Evolutionary conservation across 345 rosid species (phyloP), one percentile per base, ranked within the genome.

Genomic region (Brassica nigra): DNA sequence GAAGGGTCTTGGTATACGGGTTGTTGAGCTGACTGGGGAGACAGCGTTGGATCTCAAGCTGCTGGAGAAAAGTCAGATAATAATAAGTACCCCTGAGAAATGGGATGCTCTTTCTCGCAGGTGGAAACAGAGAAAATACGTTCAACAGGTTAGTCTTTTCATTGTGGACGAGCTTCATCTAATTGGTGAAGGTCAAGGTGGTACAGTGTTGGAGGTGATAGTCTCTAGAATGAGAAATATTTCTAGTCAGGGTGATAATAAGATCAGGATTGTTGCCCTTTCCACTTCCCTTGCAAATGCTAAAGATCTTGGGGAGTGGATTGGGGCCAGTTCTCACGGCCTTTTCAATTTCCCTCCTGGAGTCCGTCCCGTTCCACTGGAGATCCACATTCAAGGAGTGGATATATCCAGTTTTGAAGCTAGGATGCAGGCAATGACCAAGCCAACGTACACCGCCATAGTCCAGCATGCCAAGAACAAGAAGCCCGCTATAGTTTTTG

Each of bases 221-320:
- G 97, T 95, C 79, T 91, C 94, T 15, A 88, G 98, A 89, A 95
- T 95, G 98, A 89, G 97, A 73, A 90, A 90, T 57, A 90, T 95
- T 81, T 86, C 94, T 2, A 90, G 94, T 80, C 96, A 90, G 89
- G 83, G 80, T 1, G 93, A 88, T 78, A 91, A 89, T 83, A 88
- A 87, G 90, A 95, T 90, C 62, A 87, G 97, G 20, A 87, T 95
- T 75, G 96, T 93, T 83, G 98, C 96, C 30, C 82, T 95, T 47
- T 95, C 99, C 44, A 90, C 99, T 77, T 95, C 99, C 52, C 97
- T 95, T 64, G 96, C 98, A 33, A 95, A 93, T 85, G 99, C 98
- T 1, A 89, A 91, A 86, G 99, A 91, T 83, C 96, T 93, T 63
- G 98, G 99, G 31, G 98, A 93, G 78, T 95, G 98, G 99, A 91